Base-by-base conservation (phyloP, 352 stramenopile genomes). In the Phytophthora pisi region DNA sequence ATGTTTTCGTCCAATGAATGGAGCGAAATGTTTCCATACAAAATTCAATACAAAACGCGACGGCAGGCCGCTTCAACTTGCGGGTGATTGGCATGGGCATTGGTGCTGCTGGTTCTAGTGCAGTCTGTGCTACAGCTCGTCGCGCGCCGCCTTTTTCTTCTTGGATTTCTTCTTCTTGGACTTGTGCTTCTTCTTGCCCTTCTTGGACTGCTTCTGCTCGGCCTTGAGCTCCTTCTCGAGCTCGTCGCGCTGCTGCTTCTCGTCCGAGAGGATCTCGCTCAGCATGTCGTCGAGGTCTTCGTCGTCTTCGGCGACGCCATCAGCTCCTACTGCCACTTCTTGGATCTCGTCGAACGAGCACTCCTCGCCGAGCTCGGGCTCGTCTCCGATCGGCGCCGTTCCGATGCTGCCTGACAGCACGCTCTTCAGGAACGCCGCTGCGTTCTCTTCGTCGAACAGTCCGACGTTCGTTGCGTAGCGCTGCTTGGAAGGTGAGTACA, bases 401-500 rank as follows among this genome's bases (percentile, higher is more conserved):
- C 68, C 61, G 8, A 90, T 93, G 49, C 82, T 89, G 11, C 83
- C 82, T 11, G 71, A 83, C 5, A 95, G 58, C n/a, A 95, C 81
- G 18, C 84, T 75, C 31, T 85, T 78, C 53, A 93, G 68, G 52
- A 95, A 92, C 1, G 51, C 71, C 18, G 59, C 28, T 1, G 75
- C 72, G 40, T 89, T 90, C 30, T 87, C 78, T 18, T 83, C 79
- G 13, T 91, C 80, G 57, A 92, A 90, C 23, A 87, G 45, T 1
- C 83, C 84, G 10, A 92, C 80, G 16, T 93, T 92, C 20, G 75
- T 84, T 9, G 84, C 86, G 45, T 86, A 93, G 23, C 86, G 86
- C 9, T 75, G 72, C 70, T 93, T 93, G 0, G 80, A 78, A n/a
- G 85, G 81, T 11, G 86, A 91, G 54, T 91, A 93, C 13, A 95